These are phyloP conservation scores for Pilobolus umbonatus DNA, from an alignment of 192 early-diverging fungal species.

Conservation along the genomic window DNA sequence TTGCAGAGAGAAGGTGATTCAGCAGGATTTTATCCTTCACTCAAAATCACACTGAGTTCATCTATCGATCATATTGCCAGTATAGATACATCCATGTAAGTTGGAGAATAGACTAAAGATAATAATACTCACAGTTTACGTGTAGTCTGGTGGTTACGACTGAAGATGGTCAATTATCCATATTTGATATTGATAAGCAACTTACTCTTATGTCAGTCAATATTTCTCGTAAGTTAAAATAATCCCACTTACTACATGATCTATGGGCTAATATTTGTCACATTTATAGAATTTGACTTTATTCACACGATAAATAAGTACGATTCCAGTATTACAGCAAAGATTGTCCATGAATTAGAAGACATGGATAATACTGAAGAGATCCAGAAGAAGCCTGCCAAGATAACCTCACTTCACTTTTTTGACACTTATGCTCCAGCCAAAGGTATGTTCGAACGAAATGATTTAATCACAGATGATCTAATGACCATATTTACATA, in stretches of 20 bases:
- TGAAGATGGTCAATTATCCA: conserved; percentile 1
- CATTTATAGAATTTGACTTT: background rate
- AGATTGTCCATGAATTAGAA: conserved; percentile 6
- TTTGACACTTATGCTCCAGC: conserved; percentile 18
- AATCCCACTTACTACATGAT: background rate
- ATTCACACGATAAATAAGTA: background rate
- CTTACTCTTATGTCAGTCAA: background rate
- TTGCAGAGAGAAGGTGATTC: background rate
- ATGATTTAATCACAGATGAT: too few species aligned
- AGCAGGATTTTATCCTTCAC: background rate
- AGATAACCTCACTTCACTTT: conserved; percentile 7
- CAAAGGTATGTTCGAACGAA: conserved; percentile 16
- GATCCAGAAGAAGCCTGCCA: conserved; percentile 2
- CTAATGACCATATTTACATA: conserved; percentile 1
- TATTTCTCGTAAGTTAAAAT: conserved; percentile 1
- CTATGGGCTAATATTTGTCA: too few species aligned
- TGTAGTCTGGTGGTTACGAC: conserved; percentile 5
- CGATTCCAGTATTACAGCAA: background rate
- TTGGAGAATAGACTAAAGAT: background rate
- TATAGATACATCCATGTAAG: conserved; percentile 14
- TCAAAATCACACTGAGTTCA: background rate
- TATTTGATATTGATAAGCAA: conserved; percentile 7
- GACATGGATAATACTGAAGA: background rate
- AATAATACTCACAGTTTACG: background rate
- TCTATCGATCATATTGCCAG: conserved; percentile 7